Conservation (phyloP, 352 stramenopile genomes). For the Pythium insidiosum region DNA sequence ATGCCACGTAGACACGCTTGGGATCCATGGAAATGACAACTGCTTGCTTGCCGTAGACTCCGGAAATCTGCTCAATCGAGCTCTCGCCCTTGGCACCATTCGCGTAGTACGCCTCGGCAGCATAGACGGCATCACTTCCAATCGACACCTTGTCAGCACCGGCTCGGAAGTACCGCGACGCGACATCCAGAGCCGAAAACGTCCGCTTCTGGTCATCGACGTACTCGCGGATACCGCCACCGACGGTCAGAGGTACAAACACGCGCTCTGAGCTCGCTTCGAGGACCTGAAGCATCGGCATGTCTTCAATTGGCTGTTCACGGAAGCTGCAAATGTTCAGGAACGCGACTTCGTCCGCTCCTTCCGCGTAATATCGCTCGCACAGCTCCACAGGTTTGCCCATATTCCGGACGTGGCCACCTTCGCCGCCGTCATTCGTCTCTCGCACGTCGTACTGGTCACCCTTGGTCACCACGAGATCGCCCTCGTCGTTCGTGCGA, state of each 20-base stretch:
- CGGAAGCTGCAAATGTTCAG: slow-evolving; percentile 99
- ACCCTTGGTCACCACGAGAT: slow-evolving; percentile 98
- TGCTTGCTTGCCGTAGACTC: slow-evolving; percentile 94
- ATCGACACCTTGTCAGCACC: slow-evolving; percentile 98
- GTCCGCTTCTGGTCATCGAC: slow-evolving; percentile 82
- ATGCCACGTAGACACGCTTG: slow-evolving; percentile 80
- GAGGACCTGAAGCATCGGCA: slow-evolving; percentile 96
- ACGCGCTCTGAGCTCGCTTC: slow-evolving; percentile 92
- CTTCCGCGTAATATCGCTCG: slow-evolving; percentile 93
- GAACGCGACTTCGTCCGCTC: slow-evolving; percentile 96
- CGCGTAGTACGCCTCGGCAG: slow-evolving; percentile 87
- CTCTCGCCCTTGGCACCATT: slow-evolving; percentile 60
- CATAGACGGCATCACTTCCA: slow-evolving; percentile 94
- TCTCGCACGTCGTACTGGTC: slow-evolving; percentile 99
- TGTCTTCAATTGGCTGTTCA: slow-evolving; percentile 93
- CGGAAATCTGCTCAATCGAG: slow-evolving; percentile 96
- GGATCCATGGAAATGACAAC: slow-evolving; percentile 98
- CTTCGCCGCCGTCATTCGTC: slow-evolving; percentile 31
- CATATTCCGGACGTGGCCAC: slow-evolving; percentile 94
- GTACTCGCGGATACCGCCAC: slow-evolving; percentile 96
- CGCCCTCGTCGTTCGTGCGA: slow-evolving; percentile 92
- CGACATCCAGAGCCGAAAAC: slow-evolving; percentile 94
- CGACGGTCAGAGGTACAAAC: slow-evolving; percentile 97
- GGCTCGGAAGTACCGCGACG: slow-evolving; percentile 95
- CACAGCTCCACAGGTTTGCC: slow-evolving; percentile 95